A percentile compares a stretch with the other conserved stretches of the same genome.
phyloP scores from a whole-genome alignment of 306 rosid genomes.

The Amphicarpaea edgeworthii region DNA sequence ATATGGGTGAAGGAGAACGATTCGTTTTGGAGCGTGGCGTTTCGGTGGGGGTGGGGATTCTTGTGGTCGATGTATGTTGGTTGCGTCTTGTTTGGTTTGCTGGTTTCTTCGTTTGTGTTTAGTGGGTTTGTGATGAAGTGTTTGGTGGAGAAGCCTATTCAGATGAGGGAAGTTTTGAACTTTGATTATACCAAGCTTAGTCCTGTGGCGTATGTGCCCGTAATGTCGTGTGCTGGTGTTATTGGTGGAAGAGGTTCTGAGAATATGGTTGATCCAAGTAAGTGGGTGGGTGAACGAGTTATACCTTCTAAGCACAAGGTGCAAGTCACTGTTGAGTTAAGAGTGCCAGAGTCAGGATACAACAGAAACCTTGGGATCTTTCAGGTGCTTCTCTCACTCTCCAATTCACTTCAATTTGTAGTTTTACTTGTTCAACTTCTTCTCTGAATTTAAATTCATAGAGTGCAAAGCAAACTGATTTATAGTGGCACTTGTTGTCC shows the following conservation, averaged over 20 bases:
- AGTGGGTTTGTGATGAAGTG: conserved; percentile 62
- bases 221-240: conserved; percentile 53
- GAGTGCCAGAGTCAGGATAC: conserved; percentile 80
- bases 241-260: conserved; percentile 51
- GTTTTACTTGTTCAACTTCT: background rate
- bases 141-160: conserved; percentile 67
- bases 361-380: conserved; percentile 86
- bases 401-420: conserved; percentile 7
- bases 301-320: conserved; percentile 63
- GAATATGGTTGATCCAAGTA: conserved; percentile 34
- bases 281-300: conserved; percentile 46
- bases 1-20: conserved; percentile 57
- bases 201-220: conserved; percentile 75
- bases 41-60: conserved; percentile 73
- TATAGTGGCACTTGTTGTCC: background rate
- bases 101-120: conserved; percentile 61
- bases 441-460: conserved; percentile 7
- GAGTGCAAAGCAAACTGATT: conserved; percentile 18
- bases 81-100: conserved; percentile 55
- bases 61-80: conserved; percentile 69
- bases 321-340: conserved; percentile 55
- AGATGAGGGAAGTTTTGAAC: conserved; percentile 64
- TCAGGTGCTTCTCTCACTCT: conserved; percentile 59
- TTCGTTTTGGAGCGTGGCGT: conserved; percentile 59
- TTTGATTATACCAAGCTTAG: conserved; percentile 73